phyloP scores from a whole-genome alignment of 257 asterid species.

The Petunia secreta region DNA sequence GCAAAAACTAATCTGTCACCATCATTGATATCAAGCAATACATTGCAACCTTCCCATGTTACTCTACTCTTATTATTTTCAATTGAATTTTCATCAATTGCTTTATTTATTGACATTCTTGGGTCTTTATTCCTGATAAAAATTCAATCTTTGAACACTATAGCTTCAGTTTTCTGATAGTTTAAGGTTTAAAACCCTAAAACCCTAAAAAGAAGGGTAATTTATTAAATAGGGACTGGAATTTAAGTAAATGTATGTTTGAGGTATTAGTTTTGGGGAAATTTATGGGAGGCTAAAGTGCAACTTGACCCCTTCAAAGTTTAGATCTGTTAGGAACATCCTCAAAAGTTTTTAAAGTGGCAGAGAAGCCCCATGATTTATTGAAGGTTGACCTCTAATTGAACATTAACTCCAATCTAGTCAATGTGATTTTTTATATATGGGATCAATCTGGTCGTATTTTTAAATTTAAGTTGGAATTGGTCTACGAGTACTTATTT shows the following conservation, averaged over 20 bases:
- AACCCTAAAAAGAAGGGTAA: neutral
- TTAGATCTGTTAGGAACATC: neutral
- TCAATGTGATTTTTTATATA: neutral
- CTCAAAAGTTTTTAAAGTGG: neutral
- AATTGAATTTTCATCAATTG: slow-evolving; percentile 29
- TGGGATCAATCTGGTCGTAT: neutral
- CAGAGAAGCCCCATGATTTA: neutral
- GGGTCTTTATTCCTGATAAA: neutral
- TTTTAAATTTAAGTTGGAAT: neutral
- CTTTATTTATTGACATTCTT: slow-evolving; percentile 45
- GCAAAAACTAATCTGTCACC: slow-evolving; percentile 93
- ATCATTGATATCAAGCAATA: slow-evolving; percentile 91
- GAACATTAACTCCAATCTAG: neutral
- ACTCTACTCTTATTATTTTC: slow-evolving; percentile 46
- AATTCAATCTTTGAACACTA: neutral
- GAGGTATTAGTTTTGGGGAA: neutral
- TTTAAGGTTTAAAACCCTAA: slow-evolving; percentile 15
- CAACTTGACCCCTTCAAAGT: slow-evolving; percentile 4
- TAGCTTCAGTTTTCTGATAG: slow-evolving; percentile 14
- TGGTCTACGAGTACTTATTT: neutral
- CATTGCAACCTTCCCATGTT: slow-evolving; percentile 96
- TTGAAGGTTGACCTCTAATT: neutral
- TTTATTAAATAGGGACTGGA: neutral
- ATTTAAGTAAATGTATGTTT: neutral
- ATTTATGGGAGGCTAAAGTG: neutral